Evolutionary conservation across 164 flowering plant genomes (phyloP).

Genomic region (Vitis rotundifolia): DNA sequence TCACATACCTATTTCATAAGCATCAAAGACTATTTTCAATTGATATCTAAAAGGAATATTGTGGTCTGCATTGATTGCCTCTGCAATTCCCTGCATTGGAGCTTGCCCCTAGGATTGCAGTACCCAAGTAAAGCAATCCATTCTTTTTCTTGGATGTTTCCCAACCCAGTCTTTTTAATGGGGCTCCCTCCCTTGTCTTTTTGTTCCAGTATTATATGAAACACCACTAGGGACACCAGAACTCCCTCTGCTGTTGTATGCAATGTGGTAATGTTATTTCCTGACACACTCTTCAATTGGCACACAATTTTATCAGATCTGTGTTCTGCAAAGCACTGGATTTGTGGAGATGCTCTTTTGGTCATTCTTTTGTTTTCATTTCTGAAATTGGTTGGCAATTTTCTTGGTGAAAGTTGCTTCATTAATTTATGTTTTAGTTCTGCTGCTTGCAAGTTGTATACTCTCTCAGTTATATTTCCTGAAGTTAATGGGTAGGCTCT

Average conservation of each 20-base stretch:
- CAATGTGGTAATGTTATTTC: neutral
- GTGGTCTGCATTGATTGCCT: neutral
- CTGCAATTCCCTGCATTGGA: constrained; percentile 10
- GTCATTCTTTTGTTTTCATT: too few relatives aligned
- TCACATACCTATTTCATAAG: neutral
- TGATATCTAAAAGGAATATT: neutral
- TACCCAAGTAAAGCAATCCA: constrained; percentile 5
- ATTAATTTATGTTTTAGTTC: too few relatives aligned
- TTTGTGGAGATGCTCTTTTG: too few relatives aligned
- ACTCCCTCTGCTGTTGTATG: neutral
- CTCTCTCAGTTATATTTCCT: too few relatives aligned
- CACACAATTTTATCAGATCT: neutral
- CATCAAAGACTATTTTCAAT: neutral
- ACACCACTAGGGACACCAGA: neutral
- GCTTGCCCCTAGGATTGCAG: constrained; percentile 13
- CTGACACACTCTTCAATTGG: constrained; percentile 1
- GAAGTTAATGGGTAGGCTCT: too few relatives aligned
- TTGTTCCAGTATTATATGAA: neutral
- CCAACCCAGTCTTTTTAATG: neutral
- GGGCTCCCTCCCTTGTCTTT: constrained; percentile 5
- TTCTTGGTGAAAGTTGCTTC: too few relatives aligned
- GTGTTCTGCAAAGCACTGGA: neutral
- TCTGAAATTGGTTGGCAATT: too few relatives aligned
- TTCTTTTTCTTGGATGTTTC: constrained; percentile 5
- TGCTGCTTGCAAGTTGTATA: too few relatives aligned